Evolutionary conservation across 139 green algal genomes (phyloP), one percentile per base, ranked within the genome.

Genomic region (Tetradesmus obliquus): DNA sequence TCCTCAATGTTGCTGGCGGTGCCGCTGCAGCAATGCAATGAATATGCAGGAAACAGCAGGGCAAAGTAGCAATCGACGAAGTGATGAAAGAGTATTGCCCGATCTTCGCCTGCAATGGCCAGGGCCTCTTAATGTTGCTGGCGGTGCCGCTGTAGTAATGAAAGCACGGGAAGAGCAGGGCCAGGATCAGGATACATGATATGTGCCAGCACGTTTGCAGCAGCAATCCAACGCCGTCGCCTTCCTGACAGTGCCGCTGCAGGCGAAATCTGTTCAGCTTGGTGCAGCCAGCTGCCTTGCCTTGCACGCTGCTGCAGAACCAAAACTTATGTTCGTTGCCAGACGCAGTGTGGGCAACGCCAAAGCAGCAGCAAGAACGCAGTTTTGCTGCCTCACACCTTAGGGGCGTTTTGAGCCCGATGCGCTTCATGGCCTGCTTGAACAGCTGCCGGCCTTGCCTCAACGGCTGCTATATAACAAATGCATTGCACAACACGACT

Each of bases 371-470:
- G 76, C 19, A 51, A 54, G 76, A 15, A 82, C 20, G 22, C 20
- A 82, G 4, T 15, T n/a, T 76, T 15, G 19, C 19, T 76, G 66
- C 15, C 66, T 76, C 32, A 45, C 10, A 83, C 86, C 86, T 87
- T 22, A 79, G 88, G 45, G 79, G 79, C 32, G 88, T 97, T 55
- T 97, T 97, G 45, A 98, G 94, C 13, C 94, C 94, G 87, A 99
- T 98, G 91, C 96, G 94, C 45, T 94, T 94, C 89, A 92, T 89
- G 8, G 82, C 82, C 69, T 99, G 92, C 92, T 99, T 98, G 95
- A 99, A 99, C 9, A 99, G 96, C 92, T 99, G 66, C 3, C 66
- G n/a, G 60, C 60, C 60, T 19, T 54, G 74, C 72, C 72, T 81
- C n/a, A 7, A 81, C 32, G 10, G 15, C 72, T 81, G 74, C 74